Base-by-base conservation (phyloP, 1,284 basidiomycete genomes). In the Erythrobasidium hasegawianum region DNA sequence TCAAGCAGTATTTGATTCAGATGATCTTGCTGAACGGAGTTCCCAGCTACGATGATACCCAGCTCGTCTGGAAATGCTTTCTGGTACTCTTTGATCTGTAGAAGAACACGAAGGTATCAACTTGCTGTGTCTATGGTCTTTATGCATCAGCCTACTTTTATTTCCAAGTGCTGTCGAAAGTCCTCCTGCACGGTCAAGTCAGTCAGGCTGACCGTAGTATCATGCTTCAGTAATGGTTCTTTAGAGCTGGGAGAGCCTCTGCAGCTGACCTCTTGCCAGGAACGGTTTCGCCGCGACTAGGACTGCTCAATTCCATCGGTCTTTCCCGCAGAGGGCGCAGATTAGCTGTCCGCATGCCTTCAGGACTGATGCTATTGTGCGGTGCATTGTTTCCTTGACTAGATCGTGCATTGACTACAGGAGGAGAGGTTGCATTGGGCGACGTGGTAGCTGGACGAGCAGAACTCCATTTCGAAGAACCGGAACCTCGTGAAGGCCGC, bases 1-100 rank as follows among this genome's bases (percentile, higher is more conserved):
- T 67, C 66, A n/a, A 69, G 59, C 26, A 69, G 52, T 38, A 69
- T 67, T 10, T 57, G 54, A 40, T 57, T 57, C 18, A 69, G 39
- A 11, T 41, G 53, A 18, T 69, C 68, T 22, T 43, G 27, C 52
- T 69, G 68, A 9, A 33, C 24, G 14, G 40, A 5, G 56, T 56
- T 39, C 45, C 39, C 22, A 24, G 40, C 13, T 18, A 61, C 14
- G 26, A 61, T 39, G 33, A 57, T 56, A 2, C 59, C 65, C 16
- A 64, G 55, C 43, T 64, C 64, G 43, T 67, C 61, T 24, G 68
- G 65, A 53, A 53, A 67, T 16, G 40, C 38, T 1, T 39, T 33
- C 33, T 56, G 40, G 40, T 69, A 67, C 11, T 45, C 40, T 18
- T 27, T 16, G 3, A 69, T 47, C 68, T 69, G 49, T 33, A n/a